Percentiles rank a stretch among this genome's conserved stretches.
Conservation (phyloP, 345 rosid genomes). For the Gossypium ekmanianum region DNA sequence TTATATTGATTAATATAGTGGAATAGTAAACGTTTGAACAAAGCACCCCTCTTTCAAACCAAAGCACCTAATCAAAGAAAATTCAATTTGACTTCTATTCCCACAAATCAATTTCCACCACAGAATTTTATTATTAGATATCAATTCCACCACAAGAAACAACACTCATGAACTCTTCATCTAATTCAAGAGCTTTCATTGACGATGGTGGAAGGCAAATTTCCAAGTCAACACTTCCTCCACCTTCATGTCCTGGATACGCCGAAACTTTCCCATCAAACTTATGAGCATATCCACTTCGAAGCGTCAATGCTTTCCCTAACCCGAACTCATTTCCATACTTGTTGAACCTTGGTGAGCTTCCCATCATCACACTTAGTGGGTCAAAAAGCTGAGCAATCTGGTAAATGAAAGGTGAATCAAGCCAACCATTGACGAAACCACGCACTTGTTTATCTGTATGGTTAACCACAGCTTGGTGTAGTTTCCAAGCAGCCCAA, state of each 20-base stretch:
- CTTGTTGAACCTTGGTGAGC: constrained; percentile 78
- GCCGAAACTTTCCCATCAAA: constrained; percentile 64
- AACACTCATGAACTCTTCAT: constrained; percentile 7
- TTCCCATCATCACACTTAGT: constrained; percentile 61
- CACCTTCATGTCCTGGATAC: constrained; percentile 67
- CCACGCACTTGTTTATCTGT: constrained; percentile 29
- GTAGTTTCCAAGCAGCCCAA: constrained; percentile 64
- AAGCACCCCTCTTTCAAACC: too few relatives aligned
- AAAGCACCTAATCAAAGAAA: too few relatives aligned
- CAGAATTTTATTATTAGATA: background rate
- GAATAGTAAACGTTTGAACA: too few relatives aligned
- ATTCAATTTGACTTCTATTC: too few relatives aligned
- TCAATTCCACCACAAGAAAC: background rate
- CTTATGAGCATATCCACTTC: constrained; percentile 70
- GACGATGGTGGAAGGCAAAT: constrained; percentile 50
- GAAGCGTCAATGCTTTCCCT: constrained; percentile 66
- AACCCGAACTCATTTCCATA: constrained; percentile 74
- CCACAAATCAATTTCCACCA: too few relatives aligned
- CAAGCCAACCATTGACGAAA: constrained; percentile 42
- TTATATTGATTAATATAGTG: too few relatives aligned
- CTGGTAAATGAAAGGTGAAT: constrained; percentile 40
- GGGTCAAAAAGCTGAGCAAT: constrained; percentile 47
- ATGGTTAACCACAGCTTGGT: constrained; percentile 45
- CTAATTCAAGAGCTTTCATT: constrained; percentile 57
- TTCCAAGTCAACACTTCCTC: constrained; percentile 72